phyloP scores from a whole-genome alignment of 148 eudicot genomes.

The Bassia scoparia region DNA sequence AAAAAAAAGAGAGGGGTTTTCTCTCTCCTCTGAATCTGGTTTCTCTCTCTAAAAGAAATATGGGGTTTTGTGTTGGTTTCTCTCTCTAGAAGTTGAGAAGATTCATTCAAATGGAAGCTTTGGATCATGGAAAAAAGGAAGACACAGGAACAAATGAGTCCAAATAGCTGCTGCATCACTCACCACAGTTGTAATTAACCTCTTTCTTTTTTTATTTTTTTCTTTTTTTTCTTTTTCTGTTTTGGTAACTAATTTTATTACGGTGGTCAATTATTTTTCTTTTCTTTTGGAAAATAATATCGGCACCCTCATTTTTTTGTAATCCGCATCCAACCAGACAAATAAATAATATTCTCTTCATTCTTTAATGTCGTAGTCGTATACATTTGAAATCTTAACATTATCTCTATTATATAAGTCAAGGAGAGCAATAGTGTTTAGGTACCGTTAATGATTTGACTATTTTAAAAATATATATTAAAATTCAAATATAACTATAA shows the following conservation, averaged over 20 bases:
- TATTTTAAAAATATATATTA: too few relatives aligned
- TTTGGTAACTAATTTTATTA: background rate
- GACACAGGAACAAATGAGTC: conserved; percentile 27
- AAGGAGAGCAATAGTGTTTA: too few relatives aligned
- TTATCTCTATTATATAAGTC: too few relatives aligned
- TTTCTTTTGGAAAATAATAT: too few relatives aligned
- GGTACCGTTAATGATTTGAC: too few relatives aligned
- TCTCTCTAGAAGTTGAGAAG: conserved; percentile 35
- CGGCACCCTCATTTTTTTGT: too few relatives aligned
- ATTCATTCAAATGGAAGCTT: conserved; percentile 40
- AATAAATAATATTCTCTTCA: too few relatives aligned
- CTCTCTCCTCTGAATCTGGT: background rate
- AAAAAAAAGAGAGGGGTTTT: background rate
- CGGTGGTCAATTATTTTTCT: too few relatives aligned
- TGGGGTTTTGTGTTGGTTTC: conserved; percentile 7
- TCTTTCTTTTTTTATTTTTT: background rate
- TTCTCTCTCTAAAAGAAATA: background rate
- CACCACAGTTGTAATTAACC: conserved; percentile 14
- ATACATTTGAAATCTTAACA: too few relatives aligned
- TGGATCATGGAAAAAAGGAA: conserved; percentile 32
- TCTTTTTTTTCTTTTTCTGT: background rate
- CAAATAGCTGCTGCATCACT: conserved; percentile 19
- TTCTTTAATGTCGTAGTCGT: too few relatives aligned
- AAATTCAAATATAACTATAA: too few relatives aligned
- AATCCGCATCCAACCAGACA: too few relatives aligned